Base-by-base conservation (phyloP, 306 rosid genomes). In the Cicer pinnatifidum region DNA sequence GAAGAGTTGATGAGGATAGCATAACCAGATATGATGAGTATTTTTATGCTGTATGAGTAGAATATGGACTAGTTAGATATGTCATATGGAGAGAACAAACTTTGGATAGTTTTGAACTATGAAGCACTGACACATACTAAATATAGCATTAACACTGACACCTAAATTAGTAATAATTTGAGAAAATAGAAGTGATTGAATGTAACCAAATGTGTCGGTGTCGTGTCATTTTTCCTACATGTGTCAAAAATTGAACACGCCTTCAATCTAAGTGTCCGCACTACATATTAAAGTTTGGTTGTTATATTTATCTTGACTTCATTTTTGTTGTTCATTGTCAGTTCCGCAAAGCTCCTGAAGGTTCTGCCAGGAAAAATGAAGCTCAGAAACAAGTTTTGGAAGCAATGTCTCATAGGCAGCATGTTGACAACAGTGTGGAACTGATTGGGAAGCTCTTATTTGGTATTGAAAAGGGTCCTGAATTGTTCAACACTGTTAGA, bases 291-390 rank as follows among this genome's bases (percentile, higher is more conserved):
- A 28, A 12, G n/a, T 44, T 70, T 65, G 38, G 47, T 45, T 19
- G 11, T 35, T 11, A n/a, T 59, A 61, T 73, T 7, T 11, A 35
- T 8, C 43, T 11, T 76, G 48, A 71, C 75, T 37, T 67, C 8
- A 13, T 82, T 40, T 50, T 61, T 46, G n/a, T 9, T 71, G 67
- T 72, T 68, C 1, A 17, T 63, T 76, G 63, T 47, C 89, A 95
- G 99, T 95, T 64, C 73, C 92, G 89, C 81, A 88, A 86, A 80
- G 91, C 99, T 52, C 92, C 99, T 0, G 97, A 88, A 80, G 97
- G 93, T 50, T 82, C 99, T 46, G 41, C 80, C 0, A 87, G 85
- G 84, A 95, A 95, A 84, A 45, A 66, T 62, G 82, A 70, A 82
- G 97, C 97, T 51, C 92, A 89, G 86, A 91, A 85, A 83, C 86